Base-by-base conservation (phyloP, 73 alveolate genomes). In the Paramecium primaurelia region DNA sequence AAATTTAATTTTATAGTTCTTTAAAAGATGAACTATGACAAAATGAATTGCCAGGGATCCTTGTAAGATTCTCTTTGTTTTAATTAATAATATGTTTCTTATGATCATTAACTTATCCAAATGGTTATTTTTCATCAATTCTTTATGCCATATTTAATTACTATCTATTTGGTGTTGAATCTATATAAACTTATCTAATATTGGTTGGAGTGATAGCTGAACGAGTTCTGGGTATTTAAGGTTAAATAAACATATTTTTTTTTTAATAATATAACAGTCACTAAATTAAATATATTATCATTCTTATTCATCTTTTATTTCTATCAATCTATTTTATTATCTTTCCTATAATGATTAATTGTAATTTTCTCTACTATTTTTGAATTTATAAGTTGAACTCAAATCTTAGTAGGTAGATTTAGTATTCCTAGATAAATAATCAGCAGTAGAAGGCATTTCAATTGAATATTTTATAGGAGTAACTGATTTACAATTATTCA, bases 401-500 rank as follows among this genome's bases (percentile, higher is more conserved):
- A 64, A 32, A 64, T 64, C 84, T 28, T 64, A 64, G 12, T 64
- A 64, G 2, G 84, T 64, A 64, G 88, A 75, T 75, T 75, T 75
- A 1, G 58, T 75, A 3, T 75, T 75, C 40, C 88, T 30, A 30
- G 88, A 75, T 40, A 38, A 38, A 38, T n/a, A 75, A 18, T 75
- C 88, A 16, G 88, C 88, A 4, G 88, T 75, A 7, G 88, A 75
- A 36, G 88, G 88, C 18, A 38, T 14, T 36, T 75, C 88, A 2
- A 75, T 75, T 36, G 88, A 75, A 37, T 75, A 75, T 75, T 75
- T 75, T 36, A 38, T 75, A 7, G 88, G 88, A 11, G 88, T 75
- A 2, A 36, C 20, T 25, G 60, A 75, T 38, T 75, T 75, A n/a
- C 58, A 75, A 38, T 75, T 42, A 4, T 14, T 75, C 3, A 75